Base-by-base conservation (phyloP, 2,329 filamentous ascomycete genomes). In the Xylariaceae sp. region DNA sequence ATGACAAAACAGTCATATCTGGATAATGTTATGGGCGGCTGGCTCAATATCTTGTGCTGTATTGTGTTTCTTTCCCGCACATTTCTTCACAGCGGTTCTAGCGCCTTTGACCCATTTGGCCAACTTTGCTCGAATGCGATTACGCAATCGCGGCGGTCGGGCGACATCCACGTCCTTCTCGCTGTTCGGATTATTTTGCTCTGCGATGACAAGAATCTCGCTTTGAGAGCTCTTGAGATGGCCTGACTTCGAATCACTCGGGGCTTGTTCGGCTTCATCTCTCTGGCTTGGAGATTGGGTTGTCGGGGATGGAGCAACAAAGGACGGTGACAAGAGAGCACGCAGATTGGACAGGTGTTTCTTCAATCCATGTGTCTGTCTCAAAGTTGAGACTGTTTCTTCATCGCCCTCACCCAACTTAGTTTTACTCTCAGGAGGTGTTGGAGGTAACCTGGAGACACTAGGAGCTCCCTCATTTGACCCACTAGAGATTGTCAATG, bases 91-190 rank as follows among this genome's bases (percentile, higher is more conserved):
- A 21, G 49, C 57, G 17, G 38, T 48, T 44, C 50, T 60, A 29
- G 61, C 56, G 41, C 51, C 52, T 47, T 50, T 57, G 6, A 57
- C 52, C 60, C 59, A 64, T 52, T 47, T 57, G 27, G 54, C 48
- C 21, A 64, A 42, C 37, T 48, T 59, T 29, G 53, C 54, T 34
- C 54, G 54, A 25, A 63, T 49, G 12, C 60, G 57, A 39, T 53
- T 52, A 42, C 54, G 41, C 27, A 62, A 49, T 21, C 45, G 48
- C 40, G 32, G 19, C 41, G 43, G 35, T 8, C 39, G 23, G 12
- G 35, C 34, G n/a, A n/a, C n/a, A n/a, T n/a, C n/a, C n/a, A n/a
- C n/a, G n/a, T n/a, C n/a, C n/a, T n/a, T n/a, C n/a, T n/a, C n/a
- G n/a, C n/a, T n/a, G n/a, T n/a, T 45, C 16, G 40, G 41, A n/a